A percentile compares a stretch with the other conserved stretches of the same genome.
Evolutionary conservation across 1,139 yeast species (phyloP).

Genomic region (Saccharomyces uvarum): DNA sequence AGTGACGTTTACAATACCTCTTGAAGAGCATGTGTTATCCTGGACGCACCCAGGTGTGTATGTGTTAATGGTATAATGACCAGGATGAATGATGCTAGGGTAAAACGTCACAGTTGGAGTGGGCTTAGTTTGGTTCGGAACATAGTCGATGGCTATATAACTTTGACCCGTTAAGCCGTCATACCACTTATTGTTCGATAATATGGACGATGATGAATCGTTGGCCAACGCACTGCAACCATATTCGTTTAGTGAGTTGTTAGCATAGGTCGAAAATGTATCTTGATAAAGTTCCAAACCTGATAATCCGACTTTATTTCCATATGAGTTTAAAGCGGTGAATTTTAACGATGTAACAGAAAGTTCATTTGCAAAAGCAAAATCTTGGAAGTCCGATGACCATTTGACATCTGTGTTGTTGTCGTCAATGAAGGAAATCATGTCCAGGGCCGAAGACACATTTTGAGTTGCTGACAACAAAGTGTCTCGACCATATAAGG

Average conservation of each 20-base stretch:
- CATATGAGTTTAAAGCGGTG: conserved; percentile 65
- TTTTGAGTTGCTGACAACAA: conserved; percentile 22
- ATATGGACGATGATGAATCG: conserved; percentile 23
- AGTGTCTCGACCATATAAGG: conserved; percentile 38
- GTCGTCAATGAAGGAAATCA: conserved; percentile 13
- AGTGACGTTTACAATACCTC: conserved; percentile 77
- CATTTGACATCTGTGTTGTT: conserved; percentile 34
- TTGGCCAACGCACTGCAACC: conserved; percentile 40
- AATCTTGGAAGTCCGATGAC: conserved; percentile 60
- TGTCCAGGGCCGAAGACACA: conserved; percentile 16
- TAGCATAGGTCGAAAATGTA: conserved; percentile 62
- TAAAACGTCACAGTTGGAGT: conserved; percentile 44
- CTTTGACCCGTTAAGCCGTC: conserved; percentile 25
- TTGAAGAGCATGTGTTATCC: conserved; percentile 58
- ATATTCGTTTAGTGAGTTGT: conserved; percentile 63
- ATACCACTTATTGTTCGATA: conserved; percentile 30
- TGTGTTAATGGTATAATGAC: conserved; percentile 62
- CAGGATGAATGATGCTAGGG: conserved; percentile 68
- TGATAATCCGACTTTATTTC: conserved; percentile 55
- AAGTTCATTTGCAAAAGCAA: conserved; percentile 65
- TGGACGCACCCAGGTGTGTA: conserved; percentile 80
- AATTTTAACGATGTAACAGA: conserved; percentile 57
- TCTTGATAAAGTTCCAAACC: conserved; percentile 72
- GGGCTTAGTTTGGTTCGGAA: conserved; percentile 25
- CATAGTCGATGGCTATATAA: conserved; percentile 32